Evolutionary conservation across 2,329 filamentous ascomycete genomes (phyloP).

Genomic region (Stachybotrys elegans): DNA sequence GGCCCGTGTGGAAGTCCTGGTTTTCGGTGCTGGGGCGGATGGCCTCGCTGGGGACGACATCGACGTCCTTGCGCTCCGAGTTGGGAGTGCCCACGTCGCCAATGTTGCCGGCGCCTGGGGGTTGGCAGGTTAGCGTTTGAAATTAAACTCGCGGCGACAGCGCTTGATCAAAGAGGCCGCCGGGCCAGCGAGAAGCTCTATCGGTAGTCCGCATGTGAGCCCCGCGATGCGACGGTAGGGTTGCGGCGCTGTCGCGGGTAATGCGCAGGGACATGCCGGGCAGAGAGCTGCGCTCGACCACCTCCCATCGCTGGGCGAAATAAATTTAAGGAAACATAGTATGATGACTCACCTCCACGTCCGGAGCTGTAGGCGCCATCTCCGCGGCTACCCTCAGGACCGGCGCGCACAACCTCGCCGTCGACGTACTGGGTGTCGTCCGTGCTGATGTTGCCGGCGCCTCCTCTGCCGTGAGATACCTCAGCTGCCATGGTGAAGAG

Average conservation of each 20-base stretch:
- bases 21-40: conserved; percentile 42
- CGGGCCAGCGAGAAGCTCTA: no score
- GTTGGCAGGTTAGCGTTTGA: neutral
- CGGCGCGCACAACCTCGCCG: conserved; percentile 55
- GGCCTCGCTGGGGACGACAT: conserved; percentile 48
- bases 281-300: no score
- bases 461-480: conserved; percentile 57
- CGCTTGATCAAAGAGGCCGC: no score
- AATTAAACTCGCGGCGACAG: no score
- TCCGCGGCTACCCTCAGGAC: conserved; percentile 48
- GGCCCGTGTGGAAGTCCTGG: conserved; percentile 51
- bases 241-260: no score
- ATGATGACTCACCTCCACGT: conserved; percentile 49
- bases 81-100: conserved; percentile 38
- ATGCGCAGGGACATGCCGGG: no score
- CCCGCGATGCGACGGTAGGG: no score
- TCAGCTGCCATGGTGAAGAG: conserved; percentile 31
- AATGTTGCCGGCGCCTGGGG: conserved; percentile 53
- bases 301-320: no score
- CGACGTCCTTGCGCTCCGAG: conserved; percentile 41
- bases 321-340: no score
- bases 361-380: conserved; percentile 56
- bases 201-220: conserved; percentile 1
- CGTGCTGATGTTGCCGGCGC: conserved; percentile 55
- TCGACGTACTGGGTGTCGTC: conserved; percentile 57